Base-by-base conservation (phyloP, 768 basidiomycete genomes). In the Tricholoma furcatifolium region DNA sequence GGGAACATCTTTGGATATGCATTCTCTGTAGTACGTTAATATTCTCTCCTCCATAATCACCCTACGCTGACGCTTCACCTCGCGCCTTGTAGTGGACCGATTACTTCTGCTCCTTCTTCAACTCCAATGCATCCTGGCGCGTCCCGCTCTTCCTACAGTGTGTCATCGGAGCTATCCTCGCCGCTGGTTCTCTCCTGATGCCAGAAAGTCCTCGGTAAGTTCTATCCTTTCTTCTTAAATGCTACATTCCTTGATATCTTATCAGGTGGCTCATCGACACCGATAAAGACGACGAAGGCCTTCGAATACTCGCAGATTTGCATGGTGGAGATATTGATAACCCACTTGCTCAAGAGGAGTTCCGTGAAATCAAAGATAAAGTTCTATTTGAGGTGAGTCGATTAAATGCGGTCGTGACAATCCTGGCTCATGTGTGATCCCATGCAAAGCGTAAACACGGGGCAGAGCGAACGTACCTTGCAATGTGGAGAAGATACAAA, bases 401-500 rank as follows among this genome's bases (percentile, higher is more conserved):
- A 23, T 18, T 7, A 17, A 17, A 7, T 21, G 39, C 23, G 36
- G 43, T n/a, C 35, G 21, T 20, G 3, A 11, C 3, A n/a, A 21
- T n/a, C 15, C n/a, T 15, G 15, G 21, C 17, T 36, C 9, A 4
- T 38, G 4, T 21, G n/a, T n/a, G n/a, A n/a, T n/a, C n/a, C n/a
- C n/a, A 3, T 6, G 35, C 7, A 49, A 39, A 95, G 91, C 84
- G 89, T 14, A 81, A 84, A 47, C 80, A 82, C 23, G 87, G 85
- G n/a, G 91, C 88, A 56, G 87, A 76, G 40, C 78, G 91, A 42
- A 79, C 84, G 2, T 98, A 98, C 69, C 60, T 66, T 23, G 77
- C 77, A 30, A 89, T 98, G 85, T 97, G 94, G 92, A 83, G 71
- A 60, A 79, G 81, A 62, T 97, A 98, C 67, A 87, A 88, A 60